phyloP scores from a whole-genome alignment of 495 filamentous ascomycete genomes.

The Bombardia bombarda region DNA sequence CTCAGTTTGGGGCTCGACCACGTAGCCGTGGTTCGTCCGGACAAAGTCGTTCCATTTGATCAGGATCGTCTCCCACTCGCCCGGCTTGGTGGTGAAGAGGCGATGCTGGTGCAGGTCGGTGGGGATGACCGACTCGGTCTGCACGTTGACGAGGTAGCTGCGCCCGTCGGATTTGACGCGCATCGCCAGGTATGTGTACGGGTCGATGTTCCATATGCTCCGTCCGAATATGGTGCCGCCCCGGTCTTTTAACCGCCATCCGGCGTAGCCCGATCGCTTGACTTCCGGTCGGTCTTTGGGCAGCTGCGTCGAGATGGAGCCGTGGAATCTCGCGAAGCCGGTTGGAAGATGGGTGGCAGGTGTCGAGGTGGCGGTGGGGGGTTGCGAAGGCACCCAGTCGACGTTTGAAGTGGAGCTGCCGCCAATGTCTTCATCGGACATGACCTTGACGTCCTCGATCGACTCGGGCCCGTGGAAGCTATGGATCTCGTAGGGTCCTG shows the following conservation, averaged over 20 bases:
- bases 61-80: constrained; percentile 88
- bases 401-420: constrained; percentile 70
- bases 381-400: constrained; percentile 59
- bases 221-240: constrained; percentile 67
- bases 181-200: constrained; percentile 78
- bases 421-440: constrained; percentile 81
- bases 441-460: constrained; percentile 63
- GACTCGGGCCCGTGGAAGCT: constrained; percentile 57
- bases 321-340: constrained; percentile 68
- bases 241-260: constrained; percentile 64
- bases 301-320: constrained; percentile 77
- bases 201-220: constrained; percentile 78
- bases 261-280: constrained; percentile 75
- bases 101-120: constrained; percentile 95
- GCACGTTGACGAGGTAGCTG: constrained; percentile 89
- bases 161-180: constrained; percentile 88
- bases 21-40: constrained; percentile 81
- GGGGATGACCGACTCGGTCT: constrained; percentile 84
- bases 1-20: constrained; percentile 85
- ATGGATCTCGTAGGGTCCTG: constrained; percentile 50
- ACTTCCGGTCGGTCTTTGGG: constrained; percentile 64
- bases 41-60: constrained; percentile 90
- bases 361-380: constrained; percentile 44
- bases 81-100: constrained; percentile 69
- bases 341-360: constrained; percentile 24